A percentile compares a stretch with the other conserved stretches of the same genome.
Evolutionary conservation across 768 basidiomycete species (phyloP).

Genomic region (Rhizopogon salebrosus): DNA sequence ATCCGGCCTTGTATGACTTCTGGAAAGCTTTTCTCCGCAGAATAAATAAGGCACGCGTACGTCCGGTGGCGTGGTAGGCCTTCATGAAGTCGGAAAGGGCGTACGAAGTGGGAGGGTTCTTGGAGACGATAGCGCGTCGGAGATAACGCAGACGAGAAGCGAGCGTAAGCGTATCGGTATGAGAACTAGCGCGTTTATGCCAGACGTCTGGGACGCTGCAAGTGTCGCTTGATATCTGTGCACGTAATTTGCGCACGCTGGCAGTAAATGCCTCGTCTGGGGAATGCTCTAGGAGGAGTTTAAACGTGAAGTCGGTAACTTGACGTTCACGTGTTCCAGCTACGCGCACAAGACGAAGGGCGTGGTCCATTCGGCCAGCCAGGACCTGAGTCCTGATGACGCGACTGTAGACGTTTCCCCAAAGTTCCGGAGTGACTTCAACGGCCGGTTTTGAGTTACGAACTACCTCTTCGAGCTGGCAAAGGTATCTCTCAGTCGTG

Average conservation of each 20-base stretch:
- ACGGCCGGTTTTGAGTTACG: conserved; percentile 5
- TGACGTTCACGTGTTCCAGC: conserved; percentile 21
- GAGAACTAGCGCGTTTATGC: not conserved
- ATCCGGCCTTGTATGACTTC: conserved; percentile 19
- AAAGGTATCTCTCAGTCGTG: conserved; percentile 34
- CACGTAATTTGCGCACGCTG: conserved; percentile 8
- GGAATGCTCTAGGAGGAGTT: conserved; percentile 24
- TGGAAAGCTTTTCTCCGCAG: conserved; percentile 17
- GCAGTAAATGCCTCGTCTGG: conserved; percentile 8
- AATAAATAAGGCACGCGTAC: conserved; percentile 12
- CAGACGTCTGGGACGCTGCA: not conserved
- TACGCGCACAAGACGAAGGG: conserved; percentile 41
- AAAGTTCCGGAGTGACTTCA: conserved; percentile 1
- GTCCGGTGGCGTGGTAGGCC: conserved; percentile 18
- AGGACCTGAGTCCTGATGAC: conserved; percentile 38
- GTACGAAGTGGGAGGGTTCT: conserved; percentile 16
- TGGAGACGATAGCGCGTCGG: conserved; percentile 19
- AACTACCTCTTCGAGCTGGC: conserved; percentile 16
- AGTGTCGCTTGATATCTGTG: not conserved
- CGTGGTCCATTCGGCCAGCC: conserved; percentile 33
- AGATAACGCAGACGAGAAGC: conserved; percentile 18
- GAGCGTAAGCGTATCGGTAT: conserved; percentile 3
- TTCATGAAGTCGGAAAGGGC: conserved; percentile 13
- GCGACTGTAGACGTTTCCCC: conserved; percentile 23
- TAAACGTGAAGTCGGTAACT: conserved; percentile 34